Evolutionary conservation across 2,329 filamentous ascomycete genomes (phyloP).

Genomic region (Aureobasidium leucospermi): DNA sequence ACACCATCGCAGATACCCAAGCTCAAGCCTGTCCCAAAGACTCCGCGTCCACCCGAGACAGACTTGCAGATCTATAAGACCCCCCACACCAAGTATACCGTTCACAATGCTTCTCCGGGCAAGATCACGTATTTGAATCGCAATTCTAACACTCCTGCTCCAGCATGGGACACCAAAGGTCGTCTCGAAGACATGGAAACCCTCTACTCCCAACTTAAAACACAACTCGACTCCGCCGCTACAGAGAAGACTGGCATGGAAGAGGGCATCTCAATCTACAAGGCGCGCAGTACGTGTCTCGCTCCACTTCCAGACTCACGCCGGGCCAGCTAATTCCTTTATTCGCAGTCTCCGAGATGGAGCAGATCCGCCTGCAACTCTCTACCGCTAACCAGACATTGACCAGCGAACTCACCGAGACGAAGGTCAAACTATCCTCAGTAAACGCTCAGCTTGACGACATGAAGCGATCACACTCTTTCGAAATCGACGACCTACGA

Average conservation of each 20-base stretch:
- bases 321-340: neutral
- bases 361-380: slow-evolving; percentile 44
- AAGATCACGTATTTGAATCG: slow-evolving; percentile 50
- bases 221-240: slow-evolving; percentile 63
- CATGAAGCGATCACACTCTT: slow-evolving; percentile 44
- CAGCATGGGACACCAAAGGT: slow-evolving; percentile 74
- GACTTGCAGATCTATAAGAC: slow-evolving; percentile 10
- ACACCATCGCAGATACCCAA: slow-evolving; percentile 20
- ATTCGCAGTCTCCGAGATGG: slow-evolving; percentile 48
- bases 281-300: slow-evolving; percentile 57
- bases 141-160: slow-evolving; percentile 61
- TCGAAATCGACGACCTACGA: slow-evolving; percentile 44
- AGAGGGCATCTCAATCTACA: slow-evolving; percentile 66
- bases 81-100: slow-evolving; percentile 13
- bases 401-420: slow-evolving; percentile 60
- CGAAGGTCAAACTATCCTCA: slow-evolving; percentile 45
- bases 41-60: neutral
- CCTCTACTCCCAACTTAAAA: slow-evolving; percentile 63
- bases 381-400: slow-evolving; percentile 48
- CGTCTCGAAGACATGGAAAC: slow-evolving; percentile 70
- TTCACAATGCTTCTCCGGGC: slow-evolving; percentile 18
- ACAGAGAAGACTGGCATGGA: slow-evolving; percentile 63
- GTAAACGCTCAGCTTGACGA: slow-evolving; percentile 46
- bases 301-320: neutral
- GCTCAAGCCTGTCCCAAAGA: slow-evolving; percentile 13